Evolutionary conservation across 768 basidiomycete genomes (phyloP), one percentile per base, ranked within the genome.

Genomic region (Lentinula lateritia): DNA sequence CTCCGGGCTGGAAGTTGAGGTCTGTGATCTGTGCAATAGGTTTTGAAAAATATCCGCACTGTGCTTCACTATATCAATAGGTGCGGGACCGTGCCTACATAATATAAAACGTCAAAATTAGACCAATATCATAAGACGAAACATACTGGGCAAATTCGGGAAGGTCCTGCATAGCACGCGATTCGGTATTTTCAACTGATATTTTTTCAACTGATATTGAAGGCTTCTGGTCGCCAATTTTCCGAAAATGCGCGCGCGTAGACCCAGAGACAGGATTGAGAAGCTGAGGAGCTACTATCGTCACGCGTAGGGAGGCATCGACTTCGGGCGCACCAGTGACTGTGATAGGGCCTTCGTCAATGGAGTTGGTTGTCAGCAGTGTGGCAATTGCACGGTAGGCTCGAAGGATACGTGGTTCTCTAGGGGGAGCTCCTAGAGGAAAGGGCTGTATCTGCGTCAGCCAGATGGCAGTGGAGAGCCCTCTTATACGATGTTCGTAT

Each of bases 391-490:
- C 58, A n/a, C 58, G 43, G 16, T 48, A 59, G 38, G 34, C 35
- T 39, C 58, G 58, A 16, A 59, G 38, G 36, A 18, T 20, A 15
- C 43, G 45, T 32, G 58, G 32, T 32, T 35, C 32, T n/a, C 16
- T 46, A 2, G 45, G 58, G 16, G 58, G n/a, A 35, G 15, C 9
- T 13, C 43, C 28, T 46, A 46, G 13, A 28, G 58, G 48, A 32
- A 34, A 38, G 12, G 58, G 46, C n/a, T 59, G 58, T 7, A 36
- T 50, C 8, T 39, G 45, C 8, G 58, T 50, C 3, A 48, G 18
- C 58, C 58, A 59, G 6, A 59, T 59, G 16, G 58, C 58, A 28
- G 46, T 39, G 8, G 58, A 59, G n/a, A 59, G 43, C n/a, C 58
- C 58, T 34, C 58, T 59, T 34, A 59, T 59, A 18, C 58, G 58